Evolutionary conservation across 352 stramenopile genomes (phyloP), one percentile per base, ranked within the genome.

Genomic region (Phytopythium oedochilum): DNA sequence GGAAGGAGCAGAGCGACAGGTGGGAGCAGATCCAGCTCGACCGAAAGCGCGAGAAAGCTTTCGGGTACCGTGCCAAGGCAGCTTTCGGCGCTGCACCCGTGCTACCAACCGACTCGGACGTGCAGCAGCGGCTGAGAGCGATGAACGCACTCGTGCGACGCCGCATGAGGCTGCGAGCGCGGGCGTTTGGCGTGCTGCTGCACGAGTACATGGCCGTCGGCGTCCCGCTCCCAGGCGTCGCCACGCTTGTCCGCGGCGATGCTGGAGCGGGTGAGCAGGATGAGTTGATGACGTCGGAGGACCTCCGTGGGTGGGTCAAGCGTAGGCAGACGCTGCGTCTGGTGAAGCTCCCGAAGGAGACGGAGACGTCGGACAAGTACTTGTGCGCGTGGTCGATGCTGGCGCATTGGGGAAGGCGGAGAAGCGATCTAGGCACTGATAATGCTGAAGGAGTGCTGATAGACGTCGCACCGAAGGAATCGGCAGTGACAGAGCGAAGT

Each of bases 131-230:
- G 40, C 59, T 90, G 28, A 75, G 75, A 28, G 67, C 68, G 26
- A 76, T 90, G 63, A 73, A 83, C 53, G 59, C 58, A 1, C 26
- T 84, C 7, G 70, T 77, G 29, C 64, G 75, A 14, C 73, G 75
- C 2, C 71, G 80, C 47, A 55, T 90, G 8, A 43, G 50, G 32
- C 74, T 81, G 34, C 73, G 77, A 20, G 79, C 75, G 4, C 44
- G 75, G 7, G 66, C 78, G 40, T 88, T 88, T 44, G 77, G 79
- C 1, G 51, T 90, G 9, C 50, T 90, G 0, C 26, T 80, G 28
- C 52, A 70, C 28, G 79, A 87, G 46, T 90, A 90, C 53, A 81
- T 86, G 71, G 57, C 60, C 20, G 67, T 88, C 7, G 79, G 79
- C 0, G 69, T 88, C 26, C 77, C 79, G 3, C 57, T 90, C 3